Base-by-base conservation (phyloP, 306 rosid species). In the Argentina anserina region DNA sequence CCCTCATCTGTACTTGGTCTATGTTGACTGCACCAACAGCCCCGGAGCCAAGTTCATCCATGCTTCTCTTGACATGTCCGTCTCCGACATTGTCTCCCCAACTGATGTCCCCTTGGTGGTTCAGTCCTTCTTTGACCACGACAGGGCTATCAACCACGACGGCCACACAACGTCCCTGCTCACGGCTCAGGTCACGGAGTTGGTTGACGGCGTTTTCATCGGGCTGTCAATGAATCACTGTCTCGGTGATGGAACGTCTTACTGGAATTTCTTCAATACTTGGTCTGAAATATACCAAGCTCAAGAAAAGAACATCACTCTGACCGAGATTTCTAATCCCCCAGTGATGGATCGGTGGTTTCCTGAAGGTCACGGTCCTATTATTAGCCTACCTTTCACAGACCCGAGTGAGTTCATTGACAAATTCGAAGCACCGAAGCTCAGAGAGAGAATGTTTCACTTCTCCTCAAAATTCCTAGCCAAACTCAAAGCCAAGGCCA, bases 171-270 rank as follows among this genome's bases (percentile, higher is more conserved):
- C 65, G 81, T 70, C 94, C 6, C 41, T 90, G 75, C 65, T 92
- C 1, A 52, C 94, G 4, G 42, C 85, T 56, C 81, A 92, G 61
- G 86, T 86, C 23, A 88, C 92, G 0, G 90, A 92, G 28, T 43
- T 90, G 4, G 5, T 68, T 0, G 96, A 90, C 53, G 96, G 88
- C 7, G 75, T 90, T 50, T 88, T 88, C 85, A 78, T 92, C 0
- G 98, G 90, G 1, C 85, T 87, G 66, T 90, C 95, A 63, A 69
- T 86, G 77, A 86, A 84, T 52, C 96, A 90, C 21, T 0, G 0
- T 20, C 3, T 86, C 1, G 90, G 15, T 5, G 90, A 92, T 47
- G 94, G 94, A 13, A 86, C 86, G 17, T 55, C 88, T 12, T 90
- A 66, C 67, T 92, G 90, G 98, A 72, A 73, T 58, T 88, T 90